Percentiles rank a stretch among this genome's conserved stretches.
phyloP scores from a whole-genome alignment of 441 rosid species.

The Populus hybrid region DNA sequence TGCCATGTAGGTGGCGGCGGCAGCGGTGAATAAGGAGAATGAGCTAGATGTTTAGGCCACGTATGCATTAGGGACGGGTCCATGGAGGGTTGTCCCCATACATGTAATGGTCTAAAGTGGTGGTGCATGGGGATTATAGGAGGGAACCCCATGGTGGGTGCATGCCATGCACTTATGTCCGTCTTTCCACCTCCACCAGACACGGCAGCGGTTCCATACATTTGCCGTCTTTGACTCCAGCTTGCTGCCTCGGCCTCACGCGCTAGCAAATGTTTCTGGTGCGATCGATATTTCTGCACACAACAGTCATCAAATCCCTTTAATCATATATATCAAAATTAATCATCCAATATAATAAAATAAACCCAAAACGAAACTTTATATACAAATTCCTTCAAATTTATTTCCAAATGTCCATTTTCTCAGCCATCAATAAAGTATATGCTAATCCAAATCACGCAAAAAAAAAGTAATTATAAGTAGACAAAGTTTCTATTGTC shows the following conservation, averaged over 20 bases:
- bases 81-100: conserved; percentile 89
- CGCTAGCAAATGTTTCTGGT: conserved; percentile 75
- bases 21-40: conserved; percentile 27
- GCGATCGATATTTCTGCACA: conserved; percentile 79
- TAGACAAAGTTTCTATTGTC: neutral
- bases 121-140: conserved; percentile 45
- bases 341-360: neutral
- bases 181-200: conserved; percentile 30
- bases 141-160: conserved; percentile 80
- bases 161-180: conserved; percentile 50
- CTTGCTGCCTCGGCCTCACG: conserved; percentile 87
- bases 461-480: no score
- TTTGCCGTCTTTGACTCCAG: conserved; percentile 73
- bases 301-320: neutral
- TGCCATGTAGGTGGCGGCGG: conserved; percentile 36
- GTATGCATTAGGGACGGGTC: conserved; percentile 42
- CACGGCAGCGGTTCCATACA: conserved; percentile 34
- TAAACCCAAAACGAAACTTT: no score
- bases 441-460: no score
- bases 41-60: conserved; percentile 62
- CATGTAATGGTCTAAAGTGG: conserved; percentile 69
- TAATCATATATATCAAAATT: neutral
- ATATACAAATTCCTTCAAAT: no score
- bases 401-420: no score
- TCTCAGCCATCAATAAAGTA: no score